Conservation (phyloP, 768 basidiomycete genomes). For the Kwoniella newhampshirensis region DNA sequence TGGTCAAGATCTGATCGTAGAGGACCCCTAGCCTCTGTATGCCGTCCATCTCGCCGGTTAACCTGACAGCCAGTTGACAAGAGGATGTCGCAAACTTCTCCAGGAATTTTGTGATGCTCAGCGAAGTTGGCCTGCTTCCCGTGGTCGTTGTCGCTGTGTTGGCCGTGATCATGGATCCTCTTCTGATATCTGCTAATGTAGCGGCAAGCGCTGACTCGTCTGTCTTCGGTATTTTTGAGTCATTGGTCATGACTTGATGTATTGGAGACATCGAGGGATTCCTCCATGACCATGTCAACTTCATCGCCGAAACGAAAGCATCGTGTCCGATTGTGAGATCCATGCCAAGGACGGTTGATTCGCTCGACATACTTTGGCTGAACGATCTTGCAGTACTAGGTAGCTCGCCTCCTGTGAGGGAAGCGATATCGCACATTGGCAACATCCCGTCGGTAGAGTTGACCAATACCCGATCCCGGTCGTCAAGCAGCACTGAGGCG, state of each 20-base stretch:
- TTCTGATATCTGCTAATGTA: constrained; percentile 29
- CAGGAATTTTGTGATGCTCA: constrained; percentile 48
- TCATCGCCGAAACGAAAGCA: constrained; percentile 52
- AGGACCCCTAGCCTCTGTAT: constrained; percentile 50
- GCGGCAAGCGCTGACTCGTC: constrained; percentile 11
- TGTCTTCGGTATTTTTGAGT: background rate
- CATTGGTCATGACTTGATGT: constrained; percentile 7
- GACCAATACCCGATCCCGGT: constrained; percentile 50
- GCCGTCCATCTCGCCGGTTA: constrained; percentile 43
- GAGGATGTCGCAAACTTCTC: constrained; percentile 47
- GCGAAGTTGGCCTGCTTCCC: constrained; percentile 12
- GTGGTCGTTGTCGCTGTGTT: constrained; percentile 25
- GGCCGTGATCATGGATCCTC: constrained; percentile 36
- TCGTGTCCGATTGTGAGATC: constrained; percentile 52
- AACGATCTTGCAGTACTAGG: constrained; percentile 11
- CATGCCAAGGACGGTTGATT: constrained; percentile 49
- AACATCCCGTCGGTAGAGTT: constrained; percentile 51
- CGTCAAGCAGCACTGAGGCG: constrained; percentile 50
- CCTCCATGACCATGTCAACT: constrained; percentile 52
- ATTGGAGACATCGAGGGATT: constrained; percentile 23
- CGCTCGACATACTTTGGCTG: constrained; percentile 23
- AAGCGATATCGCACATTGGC: constrained; percentile 52
- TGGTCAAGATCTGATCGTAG: constrained; percentile 54
- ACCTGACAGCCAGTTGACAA: constrained; percentile 35
- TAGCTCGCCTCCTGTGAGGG: constrained; percentile 25